These are phyloP conservation scores for Artemisia annua DNA, from an alignment of 129 eudicot genomes.

Conservation along the genomic window DNA sequence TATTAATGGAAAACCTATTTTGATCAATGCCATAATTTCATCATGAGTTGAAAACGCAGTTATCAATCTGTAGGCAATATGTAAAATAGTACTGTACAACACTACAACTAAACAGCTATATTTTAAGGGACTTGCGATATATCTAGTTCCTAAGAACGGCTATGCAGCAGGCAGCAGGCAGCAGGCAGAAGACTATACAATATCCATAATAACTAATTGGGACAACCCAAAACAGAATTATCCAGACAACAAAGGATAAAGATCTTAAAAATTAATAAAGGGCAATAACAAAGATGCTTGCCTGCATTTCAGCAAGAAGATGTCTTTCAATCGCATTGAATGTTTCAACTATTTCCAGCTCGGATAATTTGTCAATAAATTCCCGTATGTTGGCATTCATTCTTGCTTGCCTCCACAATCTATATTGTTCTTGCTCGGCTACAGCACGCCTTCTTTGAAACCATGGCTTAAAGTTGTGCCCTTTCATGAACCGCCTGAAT, in stretches of 20 bases:
- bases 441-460: constrained; percentile 83
- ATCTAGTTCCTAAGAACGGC: too few relatives aligned
- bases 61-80: too few relatives aligned
- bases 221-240: background rate
- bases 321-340: constrained; percentile 86
- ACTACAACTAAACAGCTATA: too few relatives aligned
- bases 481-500: constrained; percentile 78
- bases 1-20: too few relatives aligned
- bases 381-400: constrained; percentile 61
- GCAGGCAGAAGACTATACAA: too few relatives aligned
- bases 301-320: constrained; percentile 83
- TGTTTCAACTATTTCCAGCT: constrained; percentile 77
- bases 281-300: constrained; percentile 26
- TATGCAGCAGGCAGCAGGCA: too few relatives aligned
- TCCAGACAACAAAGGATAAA: background rate
- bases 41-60: too few relatives aligned
- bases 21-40: too few relatives aligned
- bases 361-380: constrained; percentile 59
- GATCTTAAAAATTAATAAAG: background rate
- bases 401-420: constrained; percentile 95
- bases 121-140: too few relatives aligned
- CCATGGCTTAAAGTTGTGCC: constrained; percentile 87
- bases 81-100: too few relatives aligned
- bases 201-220: too few relatives aligned
- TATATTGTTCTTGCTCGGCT: constrained; percentile 84